These are phyloP conservation scores for Populus tomentosa DNA, from an alignment of 441 rosid species.

Conservation along the genomic window DNA sequence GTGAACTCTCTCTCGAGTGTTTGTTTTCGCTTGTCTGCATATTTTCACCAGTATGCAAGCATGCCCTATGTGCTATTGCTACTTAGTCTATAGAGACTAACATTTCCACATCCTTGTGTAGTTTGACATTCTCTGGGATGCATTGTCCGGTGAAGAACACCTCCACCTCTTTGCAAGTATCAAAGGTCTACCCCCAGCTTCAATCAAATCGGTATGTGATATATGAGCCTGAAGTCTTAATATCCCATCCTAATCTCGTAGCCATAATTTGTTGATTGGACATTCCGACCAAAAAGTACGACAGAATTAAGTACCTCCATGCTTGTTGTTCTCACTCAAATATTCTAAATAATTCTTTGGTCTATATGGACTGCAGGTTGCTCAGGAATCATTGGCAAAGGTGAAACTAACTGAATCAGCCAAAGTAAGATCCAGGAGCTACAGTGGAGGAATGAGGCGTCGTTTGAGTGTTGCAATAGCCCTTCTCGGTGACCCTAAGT, in stretches of 20 bases:
- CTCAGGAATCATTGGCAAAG: constrained; percentile 59
- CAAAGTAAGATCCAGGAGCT: constrained; percentile 77
- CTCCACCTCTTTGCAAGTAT: constrained; percentile 80
- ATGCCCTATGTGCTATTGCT: neutral
- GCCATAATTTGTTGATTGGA: neutral
- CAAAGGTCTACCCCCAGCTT: constrained; percentile 68
- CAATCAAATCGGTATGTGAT: constrained; percentile 52
- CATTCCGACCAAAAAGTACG: neutral
- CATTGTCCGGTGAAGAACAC: constrained; percentile 81
- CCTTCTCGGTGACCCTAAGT: constrained; percentile 84
- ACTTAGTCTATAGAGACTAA: constrained; percentile 8
- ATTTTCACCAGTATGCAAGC: neutral
- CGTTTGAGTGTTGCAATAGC: constrained; percentile 91
- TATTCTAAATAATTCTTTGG: neutral
- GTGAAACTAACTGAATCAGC: constrained; percentile 66
- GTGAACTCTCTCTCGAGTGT: constrained; percentile 21
- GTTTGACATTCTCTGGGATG: constrained; percentile 98
- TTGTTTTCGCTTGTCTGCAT: neutral
- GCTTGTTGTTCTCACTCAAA: constrained; percentile 2
- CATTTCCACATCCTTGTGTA: constrained; percentile 20
- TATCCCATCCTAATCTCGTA: neutral
- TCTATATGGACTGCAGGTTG: constrained; percentile 37
- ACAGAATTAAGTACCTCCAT: neutral
- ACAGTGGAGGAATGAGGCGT: constrained; percentile 98
- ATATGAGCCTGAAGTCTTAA: neutral